Percentiles rank a stretch among this genome's conserved stretches.
phyloP scores from a whole-genome alignment of 768 basidiomycete species.

The Kwoniella sp. region DNA sequence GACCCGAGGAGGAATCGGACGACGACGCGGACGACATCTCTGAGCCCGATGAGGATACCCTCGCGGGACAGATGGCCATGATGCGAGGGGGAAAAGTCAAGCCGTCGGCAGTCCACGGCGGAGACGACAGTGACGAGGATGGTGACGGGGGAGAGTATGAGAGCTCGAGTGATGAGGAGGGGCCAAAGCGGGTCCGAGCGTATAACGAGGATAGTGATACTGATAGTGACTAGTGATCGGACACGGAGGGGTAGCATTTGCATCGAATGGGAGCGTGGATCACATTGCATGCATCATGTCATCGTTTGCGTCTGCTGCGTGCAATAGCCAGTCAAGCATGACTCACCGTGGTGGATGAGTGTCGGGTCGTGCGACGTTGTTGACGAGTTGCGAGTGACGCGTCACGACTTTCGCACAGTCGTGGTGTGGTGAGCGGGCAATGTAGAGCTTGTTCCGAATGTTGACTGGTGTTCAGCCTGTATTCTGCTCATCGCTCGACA shows the following conservation, averaged over 20 bases:
- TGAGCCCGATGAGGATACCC: slow-evolving; percentile 91
- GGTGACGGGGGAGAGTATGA: slow-evolving; percentile 54
- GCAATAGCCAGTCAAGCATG: too few relatives aligned
- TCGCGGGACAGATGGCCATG: slow-evolving; percentile 96
- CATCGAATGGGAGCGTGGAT: too few relatives aligned
- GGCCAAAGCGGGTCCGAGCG: slow-evolving; percentile 29
- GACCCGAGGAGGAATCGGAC: slow-evolving; percentile 57
- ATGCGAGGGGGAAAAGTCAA: slow-evolving; percentile 88
- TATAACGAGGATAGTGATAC: slow-evolving; percentile 41
- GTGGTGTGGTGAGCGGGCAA: background rate
- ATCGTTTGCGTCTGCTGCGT: too few relatives aligned
- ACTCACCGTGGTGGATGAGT: too few relatives aligned
- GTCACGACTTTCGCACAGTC: too few relatives aligned
- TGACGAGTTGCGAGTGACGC: too few relatives aligned
- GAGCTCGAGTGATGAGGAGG: slow-evolving; percentile 47
- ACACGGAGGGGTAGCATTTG: too few relatives aligned
- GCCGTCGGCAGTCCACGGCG: slow-evolving; percentile 62
- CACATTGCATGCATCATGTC: too few relatives aligned
- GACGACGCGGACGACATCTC: slow-evolving; percentile 88
- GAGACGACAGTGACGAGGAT: slow-evolving; percentile 56
- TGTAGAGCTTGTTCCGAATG: too few relatives aligned
- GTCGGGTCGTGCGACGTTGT: too few relatives aligned
- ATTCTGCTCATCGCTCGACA: too few relatives aligned
- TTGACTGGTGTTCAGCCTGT: too few relatives aligned
- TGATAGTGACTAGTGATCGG: slow-evolving; percentile 33